Evolutionary conservation across 768 basidiomycete genomes (phyloP).

Genomic region (Mycena polygramma): DNA sequence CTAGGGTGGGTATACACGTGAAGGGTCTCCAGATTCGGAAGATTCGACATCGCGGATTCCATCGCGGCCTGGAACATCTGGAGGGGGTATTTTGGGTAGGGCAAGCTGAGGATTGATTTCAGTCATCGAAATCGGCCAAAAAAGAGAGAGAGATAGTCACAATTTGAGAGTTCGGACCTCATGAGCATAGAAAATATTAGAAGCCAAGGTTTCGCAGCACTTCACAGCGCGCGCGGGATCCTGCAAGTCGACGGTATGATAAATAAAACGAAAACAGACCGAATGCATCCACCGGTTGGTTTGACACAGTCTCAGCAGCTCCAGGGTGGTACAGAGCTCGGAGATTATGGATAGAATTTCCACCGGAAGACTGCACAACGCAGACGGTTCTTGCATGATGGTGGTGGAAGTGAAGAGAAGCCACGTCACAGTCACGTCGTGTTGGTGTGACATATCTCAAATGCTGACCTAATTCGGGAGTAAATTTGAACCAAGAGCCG

Average conservation of each 20-base stretch:
- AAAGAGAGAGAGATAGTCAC: not conserved
- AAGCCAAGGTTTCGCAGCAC: not conserved
- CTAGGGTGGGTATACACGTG: not conserved
- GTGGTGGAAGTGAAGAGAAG: not conserved
- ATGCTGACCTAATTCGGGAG: too few species aligned
- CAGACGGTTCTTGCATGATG: not conserved
- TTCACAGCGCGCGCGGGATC: not conserved
- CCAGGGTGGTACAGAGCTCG: not conserved
- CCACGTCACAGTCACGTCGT: too few species aligned
- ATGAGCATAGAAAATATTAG: not conserved
- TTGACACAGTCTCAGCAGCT: not conserved
- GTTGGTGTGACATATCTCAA: too few species aligned
- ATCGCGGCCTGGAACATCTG: not conserved
- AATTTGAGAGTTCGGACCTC: not conserved
- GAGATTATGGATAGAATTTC: conserved; percentile 9
- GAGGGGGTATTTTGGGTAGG: conserved; percentile 1
- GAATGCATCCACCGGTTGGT: not conserved
- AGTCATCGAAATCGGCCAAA: too few species aligned
- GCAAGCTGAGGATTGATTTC: not conserved
- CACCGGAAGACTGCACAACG: not conserved
- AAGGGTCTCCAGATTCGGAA: not conserved
- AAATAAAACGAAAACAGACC: conserved; percentile 8
- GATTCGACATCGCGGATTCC: not conserved
- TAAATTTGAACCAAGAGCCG: too few species aligned
- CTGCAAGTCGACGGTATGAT: not conserved